phyloP scores from a whole-genome alignment of 352 stramenopile species.

The Ochromonadaceae sp. region DNA sequence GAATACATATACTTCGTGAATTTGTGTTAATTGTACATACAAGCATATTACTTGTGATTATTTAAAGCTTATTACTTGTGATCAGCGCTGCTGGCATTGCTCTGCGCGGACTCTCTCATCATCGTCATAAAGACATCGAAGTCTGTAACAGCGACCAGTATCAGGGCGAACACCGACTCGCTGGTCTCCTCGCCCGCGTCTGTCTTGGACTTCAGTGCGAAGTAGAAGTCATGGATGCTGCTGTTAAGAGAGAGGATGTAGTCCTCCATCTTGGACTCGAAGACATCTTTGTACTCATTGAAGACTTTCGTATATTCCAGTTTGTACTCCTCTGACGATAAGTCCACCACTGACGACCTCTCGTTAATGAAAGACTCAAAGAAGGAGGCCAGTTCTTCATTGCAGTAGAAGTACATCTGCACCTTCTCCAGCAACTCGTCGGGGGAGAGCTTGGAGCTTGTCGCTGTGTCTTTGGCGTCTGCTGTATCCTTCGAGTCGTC shows the following conservation, averaged over 20 bases:
- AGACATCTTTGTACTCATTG: slow-evolving; percentile 10
- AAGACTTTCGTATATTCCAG: slow-evolving; percentile 4
- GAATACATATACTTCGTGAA: too few relatives aligned
- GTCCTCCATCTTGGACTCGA: background rate
- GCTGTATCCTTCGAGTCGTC: too few relatives aligned
- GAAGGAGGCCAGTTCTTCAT: background rate
- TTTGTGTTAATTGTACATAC: too few relatives aligned
- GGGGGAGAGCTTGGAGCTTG: background rate
- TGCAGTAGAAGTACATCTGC: background rate
- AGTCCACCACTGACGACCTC: background rate
- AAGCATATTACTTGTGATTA: too few relatives aligned
- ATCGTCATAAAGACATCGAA: slow-evolving; percentile 17
- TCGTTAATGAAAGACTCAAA: slow-evolving; percentile 9
- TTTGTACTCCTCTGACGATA: slow-evolving; percentile 1
- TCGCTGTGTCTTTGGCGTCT: too few relatives aligned
- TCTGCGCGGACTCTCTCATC: background rate
- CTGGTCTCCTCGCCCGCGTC: background rate
- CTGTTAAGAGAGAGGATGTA: background rate
- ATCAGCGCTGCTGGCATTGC: too few relatives aligned
- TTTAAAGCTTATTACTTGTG: too few relatives aligned
- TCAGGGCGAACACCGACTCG: slow-evolving; percentile 2
- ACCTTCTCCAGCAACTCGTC: slow-evolving; percentile 3
- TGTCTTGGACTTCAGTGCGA: background rate
- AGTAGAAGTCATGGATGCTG: background rate
- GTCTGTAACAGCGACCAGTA: slow-evolving; percentile 9